Percentiles rank a stretch among this genome's conserved stretches.
Evolutionary conservation across 2,329 filamentous ascomycete species (phyloP).

Genomic region (Aspergillus calidoustus): DNA sequence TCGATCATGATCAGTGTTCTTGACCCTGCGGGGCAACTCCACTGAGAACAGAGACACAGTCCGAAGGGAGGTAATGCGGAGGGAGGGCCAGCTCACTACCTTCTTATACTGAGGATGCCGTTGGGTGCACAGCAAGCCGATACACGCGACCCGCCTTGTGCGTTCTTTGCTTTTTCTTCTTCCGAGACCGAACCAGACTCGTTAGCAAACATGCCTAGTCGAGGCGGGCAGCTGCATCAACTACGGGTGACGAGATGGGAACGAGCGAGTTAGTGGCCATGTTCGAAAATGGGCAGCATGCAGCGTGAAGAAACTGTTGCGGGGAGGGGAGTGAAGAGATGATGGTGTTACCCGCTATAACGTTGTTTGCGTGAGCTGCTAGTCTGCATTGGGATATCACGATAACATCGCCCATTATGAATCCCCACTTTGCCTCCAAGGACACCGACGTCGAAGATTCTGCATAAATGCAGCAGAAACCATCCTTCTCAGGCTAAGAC

Average conservation of each 20-base stretch:
- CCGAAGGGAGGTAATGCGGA: background rate
- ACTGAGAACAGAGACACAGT: constrained; percentile 4
- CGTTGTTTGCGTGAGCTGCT: background rate
- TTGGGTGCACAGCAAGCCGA: constrained; percentile 8
- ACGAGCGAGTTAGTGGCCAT: constrained; percentile 20
- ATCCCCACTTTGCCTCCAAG: background rate
- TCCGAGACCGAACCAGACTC: constrained; percentile 11
- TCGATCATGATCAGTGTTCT: constrained; percentile 6
- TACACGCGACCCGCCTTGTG: constrained; percentile 8
- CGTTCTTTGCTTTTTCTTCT: constrained; percentile 16
- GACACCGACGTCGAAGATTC: background rate
- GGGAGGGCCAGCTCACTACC: constrained; percentile 18
- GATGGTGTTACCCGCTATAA: background rate
- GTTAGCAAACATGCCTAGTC: constrained; percentile 18
- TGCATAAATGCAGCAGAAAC: background rate
- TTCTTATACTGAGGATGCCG: constrained; percentile 2
- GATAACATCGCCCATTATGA: background rate
- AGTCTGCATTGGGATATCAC: background rate
- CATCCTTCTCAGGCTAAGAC: background rate
- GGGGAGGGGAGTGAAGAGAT: background rate
- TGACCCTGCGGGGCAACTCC: constrained; percentile 7
- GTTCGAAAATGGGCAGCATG: constrained; percentile 14
- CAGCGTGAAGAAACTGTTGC: background rate
- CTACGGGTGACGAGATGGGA: constrained; percentile 14
- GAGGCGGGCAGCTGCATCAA: constrained; percentile 17